A percentile compares a stretch with the other conserved stretches of the same genome.
Evolutionary conservation across 257 asterid species (phyloP).

Genomic region (Anisodus acutangulus): DNA sequence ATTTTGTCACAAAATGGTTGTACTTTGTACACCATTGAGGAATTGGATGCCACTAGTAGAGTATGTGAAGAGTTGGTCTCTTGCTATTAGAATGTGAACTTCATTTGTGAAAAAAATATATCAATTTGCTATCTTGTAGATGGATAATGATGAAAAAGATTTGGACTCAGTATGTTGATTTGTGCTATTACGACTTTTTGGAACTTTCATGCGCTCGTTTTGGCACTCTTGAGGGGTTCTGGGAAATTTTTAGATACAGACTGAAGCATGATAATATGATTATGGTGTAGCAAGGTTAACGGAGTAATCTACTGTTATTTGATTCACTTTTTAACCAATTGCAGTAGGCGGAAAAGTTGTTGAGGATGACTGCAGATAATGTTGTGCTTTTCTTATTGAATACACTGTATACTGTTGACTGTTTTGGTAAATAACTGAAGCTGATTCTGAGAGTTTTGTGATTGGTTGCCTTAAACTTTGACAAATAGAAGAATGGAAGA

Average conservation of each 20-base stretch:
- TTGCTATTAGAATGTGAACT: not conserved
- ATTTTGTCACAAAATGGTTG: not conserved
- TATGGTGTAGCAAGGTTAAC: conserved; percentile 14
- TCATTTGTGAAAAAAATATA: not conserved
- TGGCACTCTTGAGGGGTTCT: not conserved
- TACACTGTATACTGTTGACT: not conserved
- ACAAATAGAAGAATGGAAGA: not conserved
- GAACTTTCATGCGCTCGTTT: not conserved
- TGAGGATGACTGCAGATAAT: not conserved
- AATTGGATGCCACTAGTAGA: not conserved
- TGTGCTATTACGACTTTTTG: not conserved
- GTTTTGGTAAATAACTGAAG: not conserved
- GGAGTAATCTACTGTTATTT: not conserved
- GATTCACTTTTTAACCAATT: not conserved
- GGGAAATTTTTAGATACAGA: not conserved
- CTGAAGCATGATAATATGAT: conserved; percentile 2
- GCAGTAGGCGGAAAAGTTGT: not conserved
- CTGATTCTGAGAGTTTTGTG: not conserved
- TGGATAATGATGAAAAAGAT: not conserved
- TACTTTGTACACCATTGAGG: not conserved
- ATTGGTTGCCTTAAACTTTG: not conserved
- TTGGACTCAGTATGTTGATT: conserved; percentile 8
- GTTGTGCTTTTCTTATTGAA: conserved; percentile 18
- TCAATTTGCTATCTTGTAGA: not conserved
- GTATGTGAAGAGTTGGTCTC: not conserved